Conservation (phyloP, 2,329 filamentous ascomycete genomes). For the Stagonosporopsis rhizophila region DNA sequence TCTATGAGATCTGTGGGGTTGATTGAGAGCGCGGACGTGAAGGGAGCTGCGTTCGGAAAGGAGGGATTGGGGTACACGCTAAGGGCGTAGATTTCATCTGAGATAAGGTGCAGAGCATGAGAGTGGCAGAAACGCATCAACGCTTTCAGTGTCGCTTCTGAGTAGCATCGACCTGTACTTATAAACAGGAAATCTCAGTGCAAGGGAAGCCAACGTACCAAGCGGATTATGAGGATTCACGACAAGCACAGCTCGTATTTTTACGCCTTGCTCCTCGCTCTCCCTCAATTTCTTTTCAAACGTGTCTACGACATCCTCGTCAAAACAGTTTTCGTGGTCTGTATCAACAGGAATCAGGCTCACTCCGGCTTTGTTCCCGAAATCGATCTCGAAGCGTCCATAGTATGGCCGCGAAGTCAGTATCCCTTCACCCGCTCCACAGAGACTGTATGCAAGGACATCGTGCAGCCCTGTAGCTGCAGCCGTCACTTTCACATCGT, state of each 20-base stretch:
- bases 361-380: slow-evolving; percentile 51
- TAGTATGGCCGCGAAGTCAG: slow-evolving; percentile 57
- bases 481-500: slow-evolving; percentile 51
- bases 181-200: not conserved
- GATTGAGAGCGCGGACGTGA: slow-evolving; percentile 32
- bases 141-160: slow-evolving; percentile 45
- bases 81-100: slow-evolving; percentile 66
- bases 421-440: slow-evolving; percentile 56
- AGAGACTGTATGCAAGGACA: slow-evolving; percentile 53
- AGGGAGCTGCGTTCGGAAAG: slow-evolving; percentile 23
- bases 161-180: slow-evolving; percentile 36
- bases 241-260: slow-evolving; percentile 2
- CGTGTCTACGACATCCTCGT: not conserved
- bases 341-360: slow-evolving; percentile 25
- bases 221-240: slow-evolving; percentile 12
- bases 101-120: slow-evolving; percentile 61
- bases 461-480: slow-evolving; percentile 54
- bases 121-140: slow-evolving; percentile 60
- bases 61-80: slow-evolving; percentile 50
- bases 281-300: not conserved
- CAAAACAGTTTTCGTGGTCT: slow-evolving; percentile 23
- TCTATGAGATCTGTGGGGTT: slow-evolving; percentile 54
- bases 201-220: not conserved
- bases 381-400: slow-evolving; percentile 58
- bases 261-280: not conserved